These are phyloP conservation scores for Boletus smithii DNA, from an alignment of 1,284 basidiomycete genomes.

Conservation along the genomic window DNA sequence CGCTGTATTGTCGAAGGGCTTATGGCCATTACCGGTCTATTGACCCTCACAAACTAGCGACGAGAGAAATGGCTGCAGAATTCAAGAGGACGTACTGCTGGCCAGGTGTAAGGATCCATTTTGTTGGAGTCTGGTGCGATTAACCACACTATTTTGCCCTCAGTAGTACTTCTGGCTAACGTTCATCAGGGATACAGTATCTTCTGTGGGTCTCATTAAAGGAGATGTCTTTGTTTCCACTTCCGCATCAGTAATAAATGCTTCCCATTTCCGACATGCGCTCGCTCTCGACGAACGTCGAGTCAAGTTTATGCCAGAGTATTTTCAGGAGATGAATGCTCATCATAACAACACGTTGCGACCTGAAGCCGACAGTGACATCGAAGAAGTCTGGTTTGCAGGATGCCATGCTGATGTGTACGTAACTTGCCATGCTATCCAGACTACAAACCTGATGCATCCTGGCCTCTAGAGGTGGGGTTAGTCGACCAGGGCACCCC, in stretches of 20 bases:
- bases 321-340: constrained; percentile 21
- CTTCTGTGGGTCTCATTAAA: constrained; percentile 31
- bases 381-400: constrained; percentile 14
- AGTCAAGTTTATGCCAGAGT: constrained; percentile 40
- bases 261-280: constrained; percentile 38
- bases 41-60: not conserved
- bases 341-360: constrained; percentile 21
- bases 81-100: constrained; percentile 36
- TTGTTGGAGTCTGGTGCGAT: constrained; percentile 37
- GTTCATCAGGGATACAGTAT: constrained; percentile 39
- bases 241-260: constrained; percentile 14
- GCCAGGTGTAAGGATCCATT: constrained; percentile 30
- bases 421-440: not conserved
- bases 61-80: not conserved
- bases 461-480: constrained; percentile 1
- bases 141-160: not conserved
- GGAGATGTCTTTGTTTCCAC: constrained; percentile 17
- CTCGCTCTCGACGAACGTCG: constrained; percentile 39
- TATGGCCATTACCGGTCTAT: constrained; percentile 31
- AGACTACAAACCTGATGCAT: not conserved
- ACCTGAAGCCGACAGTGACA: constrained; percentile 14
- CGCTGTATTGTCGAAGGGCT: constrained; percentile 4
- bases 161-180: not conserved
- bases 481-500: not conserved
- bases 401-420: constrained; percentile 17